These are phyloP conservation scores for sweet orange (Citrus sinensis) DNA, from an alignment of 345 rosid species.

Conservation along the genomic window DNA sequence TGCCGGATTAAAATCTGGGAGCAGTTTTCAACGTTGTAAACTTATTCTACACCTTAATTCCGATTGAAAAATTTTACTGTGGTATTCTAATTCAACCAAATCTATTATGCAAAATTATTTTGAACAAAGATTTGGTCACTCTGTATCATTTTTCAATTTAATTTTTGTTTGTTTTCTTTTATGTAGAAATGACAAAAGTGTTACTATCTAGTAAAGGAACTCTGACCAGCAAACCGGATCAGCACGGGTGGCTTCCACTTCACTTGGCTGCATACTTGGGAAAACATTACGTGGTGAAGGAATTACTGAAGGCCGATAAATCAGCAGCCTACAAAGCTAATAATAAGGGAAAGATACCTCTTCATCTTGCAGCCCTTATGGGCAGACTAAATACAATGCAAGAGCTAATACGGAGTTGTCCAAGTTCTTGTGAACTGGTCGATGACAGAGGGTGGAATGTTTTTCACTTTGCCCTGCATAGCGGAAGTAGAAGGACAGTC, in stretches of 20 bases:
- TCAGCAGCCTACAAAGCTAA: neutral
- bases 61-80: too few species aligned
- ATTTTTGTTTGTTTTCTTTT: neutral
- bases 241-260: slow-evolving; percentile 16
- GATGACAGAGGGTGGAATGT: neutral
- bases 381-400: neutral
- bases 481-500: neutral
- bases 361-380: neutral
- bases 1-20: too few species aligned
- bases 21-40: too few species aligned
- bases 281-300: neutral
- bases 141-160: too few species aligned
- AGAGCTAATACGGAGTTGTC: neutral
- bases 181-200: neutral
- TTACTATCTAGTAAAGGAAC: neutral
- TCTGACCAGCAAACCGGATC: neutral
- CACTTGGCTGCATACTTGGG: slow-evolving; percentile 18
- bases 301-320: neutral
- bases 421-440: neutral
- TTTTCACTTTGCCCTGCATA: slow-evolving; percentile 1
- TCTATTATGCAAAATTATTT: too few species aligned
- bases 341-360: neutral
- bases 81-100: too few species aligned
- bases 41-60: too few species aligned
- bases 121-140: too few species aligned